Conservation (phyloP, 352 stramenopile species). For the Phytophthora idaei region DNA sequence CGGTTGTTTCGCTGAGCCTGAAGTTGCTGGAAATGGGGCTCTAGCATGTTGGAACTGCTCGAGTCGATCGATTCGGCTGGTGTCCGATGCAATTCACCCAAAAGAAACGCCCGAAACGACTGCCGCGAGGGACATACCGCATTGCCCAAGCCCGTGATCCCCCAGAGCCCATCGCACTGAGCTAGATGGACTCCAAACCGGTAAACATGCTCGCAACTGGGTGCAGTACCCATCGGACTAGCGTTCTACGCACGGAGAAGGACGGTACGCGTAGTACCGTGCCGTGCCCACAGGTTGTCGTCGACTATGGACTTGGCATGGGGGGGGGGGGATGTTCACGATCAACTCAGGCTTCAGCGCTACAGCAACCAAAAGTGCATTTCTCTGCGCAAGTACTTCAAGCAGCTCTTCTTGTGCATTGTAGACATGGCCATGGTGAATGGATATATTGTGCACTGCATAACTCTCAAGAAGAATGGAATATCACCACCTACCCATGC, state of each 20-base stretch:
- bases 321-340: constrained; percentile 17
- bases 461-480: background rate
- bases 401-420: constrained; percentile 27
- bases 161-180: background rate
- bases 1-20: background rate
- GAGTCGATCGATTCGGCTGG: background rate
- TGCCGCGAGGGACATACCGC: background rate
- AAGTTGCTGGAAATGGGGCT: background rate
- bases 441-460: constrained; percentile 14
- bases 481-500: constrained; percentile 9
- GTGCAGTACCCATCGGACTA: background rate
- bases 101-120: background rate
- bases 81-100: background rate
- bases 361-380: constrained; percentile 30
- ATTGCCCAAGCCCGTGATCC: background rate
- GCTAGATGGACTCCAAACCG: background rate
- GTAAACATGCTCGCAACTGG: background rate
- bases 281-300: constrained; percentile 6
- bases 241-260: background rate
- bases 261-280: background rate
- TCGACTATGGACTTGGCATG: constrained; percentile 17
- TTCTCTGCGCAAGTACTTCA: constrained; percentile 29
- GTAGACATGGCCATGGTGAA: constrained; percentile 31
- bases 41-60: background rate
- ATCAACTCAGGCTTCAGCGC: constrained; percentile 14